Evolutionary conservation across 208 protist species (phyloP), one percentile per base, ranked within the genome.

Genomic region (Trypanosoma scelopori): DNA sequence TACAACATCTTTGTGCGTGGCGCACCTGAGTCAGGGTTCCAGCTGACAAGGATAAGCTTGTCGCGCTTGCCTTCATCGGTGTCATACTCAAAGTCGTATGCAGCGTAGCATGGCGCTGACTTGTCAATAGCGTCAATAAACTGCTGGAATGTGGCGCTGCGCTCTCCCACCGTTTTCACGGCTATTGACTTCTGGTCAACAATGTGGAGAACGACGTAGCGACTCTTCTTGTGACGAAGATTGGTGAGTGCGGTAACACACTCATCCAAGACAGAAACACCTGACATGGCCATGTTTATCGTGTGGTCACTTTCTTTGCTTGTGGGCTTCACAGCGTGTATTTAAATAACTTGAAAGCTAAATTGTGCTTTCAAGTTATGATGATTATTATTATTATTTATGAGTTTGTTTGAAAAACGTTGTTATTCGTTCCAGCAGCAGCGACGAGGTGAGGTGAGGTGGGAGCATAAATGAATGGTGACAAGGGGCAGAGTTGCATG

Each of bases 21-120:
- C 65, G 80, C 84, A 5, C 81, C 82, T 45, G 75, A 84, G 60
- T 95, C 85, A 30, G 90, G 85, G 42, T 92, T 87, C 88, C 92
- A 98, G 61, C 82, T 76, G 67, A 97, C 80, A 59, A 96, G 81
- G 57, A 94, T 67, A n/a, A 96, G 74, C 81, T 97, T 97, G 61
- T 89, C 89, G 50, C 84, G 78, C 47, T 65, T 66, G 28, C 85
- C 83, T n/a, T 86, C 89, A 23, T 85, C 71, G 22, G 56, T 79
- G 13, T 76, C 57, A 69, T 87, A 97, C 71, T 93, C 86, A 51
- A 93, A 94, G 78, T 98, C 95, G 65, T 84, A 96, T 45, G 94
- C 83, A 64, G 78, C 90, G 76, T 98, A 98, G 62, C 87, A 87
- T 45, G 94, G 94, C 59, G 90, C 71, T 30, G 76, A 68, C 11